These are phyloP conservation scores for Aspergillus cristatus DNA, from an alignment of 495 filamentous ascomycete species.

Conservation along the genomic window DNA sequence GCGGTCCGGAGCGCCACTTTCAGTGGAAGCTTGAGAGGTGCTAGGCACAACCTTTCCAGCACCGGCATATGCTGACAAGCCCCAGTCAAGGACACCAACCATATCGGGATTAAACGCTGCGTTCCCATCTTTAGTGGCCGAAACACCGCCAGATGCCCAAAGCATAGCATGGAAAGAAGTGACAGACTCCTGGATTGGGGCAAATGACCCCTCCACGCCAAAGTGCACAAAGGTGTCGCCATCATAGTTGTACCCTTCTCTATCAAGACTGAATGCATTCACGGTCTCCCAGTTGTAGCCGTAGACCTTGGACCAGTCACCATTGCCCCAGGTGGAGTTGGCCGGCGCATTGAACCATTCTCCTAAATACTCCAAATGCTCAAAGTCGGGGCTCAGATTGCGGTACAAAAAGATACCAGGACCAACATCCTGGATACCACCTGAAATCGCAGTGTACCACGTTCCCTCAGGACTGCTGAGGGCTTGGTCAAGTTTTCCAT, in stretches of 20 bases:
- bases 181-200: slow-evolving; percentile 5
- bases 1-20: slow-evolving; percentile 12
- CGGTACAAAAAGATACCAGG: slow-evolving; percentile 15
- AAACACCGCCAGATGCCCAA: slow-evolving; percentile 10
- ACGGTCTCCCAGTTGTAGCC: slow-evolving; percentile 16
- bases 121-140: slow-evolving; percentile 1
- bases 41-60: slow-evolving; percentile 11
- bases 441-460: slow-evolving; percentile 15
- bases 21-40: slow-evolving; percentile 5
- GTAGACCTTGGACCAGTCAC: slow-evolving; percentile 12
- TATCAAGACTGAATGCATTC: slow-evolving; percentile 10
- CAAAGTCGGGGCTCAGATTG: slow-evolving; percentile 6
- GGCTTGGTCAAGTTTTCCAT: slow-evolving; percentile 4
- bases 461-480: slow-evolving; percentile 3
- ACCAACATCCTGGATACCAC: slow-evolving; percentile 10
- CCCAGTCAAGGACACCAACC: slow-evolving; percentile 18
- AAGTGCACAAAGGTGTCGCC: slow-evolving; percentile 11
- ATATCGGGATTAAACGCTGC: slow-evolving; percentile 11
- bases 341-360: slow-evolving; percentile 12
- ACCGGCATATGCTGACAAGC: slow-evolving; percentile 11
- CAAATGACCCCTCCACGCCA: slow-evolving; percentile 10
- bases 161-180: slow-evolving; percentile 14
- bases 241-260: slow-evolving; percentile 8
- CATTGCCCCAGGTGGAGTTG: slow-evolving; percentile 16
- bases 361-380: slow-evolving; percentile 16